These are phyloP conservation scores for Penicillium sp. DNA, from an alignment of 2,329 filamentous ascomycete genomes.

Conservation along the genomic window DNA sequence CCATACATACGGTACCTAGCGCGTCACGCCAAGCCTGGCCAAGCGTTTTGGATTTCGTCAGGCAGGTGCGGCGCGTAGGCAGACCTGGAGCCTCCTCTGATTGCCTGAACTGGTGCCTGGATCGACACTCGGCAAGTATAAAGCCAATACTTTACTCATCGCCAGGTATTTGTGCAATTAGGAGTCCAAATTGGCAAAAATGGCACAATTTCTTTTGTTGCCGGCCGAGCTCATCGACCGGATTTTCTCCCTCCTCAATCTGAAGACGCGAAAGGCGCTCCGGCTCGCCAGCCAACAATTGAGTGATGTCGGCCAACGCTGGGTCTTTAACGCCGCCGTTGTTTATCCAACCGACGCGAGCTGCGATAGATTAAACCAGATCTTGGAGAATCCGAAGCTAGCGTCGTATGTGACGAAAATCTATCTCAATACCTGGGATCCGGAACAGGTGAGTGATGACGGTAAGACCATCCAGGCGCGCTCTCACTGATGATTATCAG, in stretches of 20 bases:
- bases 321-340: not conserved
- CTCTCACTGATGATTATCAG: not conserved
- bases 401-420: not conserved
- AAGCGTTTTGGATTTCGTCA: not conserved
- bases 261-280: not conserved
- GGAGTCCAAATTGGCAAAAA: not conserved
- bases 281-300: not conserved
- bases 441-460: not conserved
- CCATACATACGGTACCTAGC: no score
- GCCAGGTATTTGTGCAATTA: not conserved
- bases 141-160: not conserved
- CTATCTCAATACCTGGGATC: not conserved
- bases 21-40: not conserved
- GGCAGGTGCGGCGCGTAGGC: not conserved
- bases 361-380: not conserved
- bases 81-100: no score
- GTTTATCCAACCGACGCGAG: not conserved
- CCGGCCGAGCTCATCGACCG: conserved; percentile 5
- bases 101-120: not conserved
- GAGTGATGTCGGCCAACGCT: not conserved
- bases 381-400: not conserved
- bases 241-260: not conserved
- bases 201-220: not conserved
- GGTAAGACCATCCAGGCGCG: not conserved
- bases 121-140: not conserved